These are phyloP conservation scores for Beauveria brongniartii DNA, from an alignment of 2,329 filamentous ascomycete species.

Conservation along the genomic window DNA sequence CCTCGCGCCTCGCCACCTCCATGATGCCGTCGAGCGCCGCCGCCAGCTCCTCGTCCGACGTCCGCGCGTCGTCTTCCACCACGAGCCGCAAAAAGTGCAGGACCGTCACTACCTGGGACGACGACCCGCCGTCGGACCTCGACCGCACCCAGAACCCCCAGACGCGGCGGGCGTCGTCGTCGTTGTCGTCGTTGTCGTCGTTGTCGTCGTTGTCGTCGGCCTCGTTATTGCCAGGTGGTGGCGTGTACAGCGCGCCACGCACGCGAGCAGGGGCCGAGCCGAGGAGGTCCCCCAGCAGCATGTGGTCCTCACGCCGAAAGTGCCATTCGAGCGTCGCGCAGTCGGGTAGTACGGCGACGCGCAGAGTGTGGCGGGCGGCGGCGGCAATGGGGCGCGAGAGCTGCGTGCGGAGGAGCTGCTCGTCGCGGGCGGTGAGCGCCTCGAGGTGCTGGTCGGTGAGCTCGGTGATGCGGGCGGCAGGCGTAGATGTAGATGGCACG, in stretches of 20 bases:
- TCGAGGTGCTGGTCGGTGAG: constrained; percentile 54
- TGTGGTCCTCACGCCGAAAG: constrained; percentile 71
- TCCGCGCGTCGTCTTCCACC: constrained; percentile 46
- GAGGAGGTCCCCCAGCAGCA: constrained; percentile 56
- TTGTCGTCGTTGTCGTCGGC: constrained; percentile 21
- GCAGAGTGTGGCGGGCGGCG: constrained; percentile 19
- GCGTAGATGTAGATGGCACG: constrained; percentile 19
- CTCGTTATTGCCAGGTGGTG: constrained; percentile 27
- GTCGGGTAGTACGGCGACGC: constrained; percentile 26
- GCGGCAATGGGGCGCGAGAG: constrained; percentile 29
- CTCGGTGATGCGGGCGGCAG: constrained; percentile 23
- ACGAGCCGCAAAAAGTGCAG: constrained; percentile 63
- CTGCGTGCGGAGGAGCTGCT: constrained; percentile 47
- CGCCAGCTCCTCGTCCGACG: constrained; percentile 34
- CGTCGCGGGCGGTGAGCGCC: constrained; percentile 56
- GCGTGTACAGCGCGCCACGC: constrained; percentile 62
- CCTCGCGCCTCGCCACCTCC: constrained; percentile 59
- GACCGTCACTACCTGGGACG: constrained; percentile 48
- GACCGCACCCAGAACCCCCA: constrained; percentile 68
- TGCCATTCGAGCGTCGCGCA: constrained; percentile 43
- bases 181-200: constrained; percentile 25
- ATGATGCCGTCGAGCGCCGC: constrained; percentile 56
- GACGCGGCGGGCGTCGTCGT: constrained; percentile 44
- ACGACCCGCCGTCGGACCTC: constrained; percentile 46
- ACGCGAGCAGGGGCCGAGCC: constrained; percentile 42